Base-by-base conservation (phyloP, 176 grass and related monocot genomes). In the Eleusine indica region DNA sequence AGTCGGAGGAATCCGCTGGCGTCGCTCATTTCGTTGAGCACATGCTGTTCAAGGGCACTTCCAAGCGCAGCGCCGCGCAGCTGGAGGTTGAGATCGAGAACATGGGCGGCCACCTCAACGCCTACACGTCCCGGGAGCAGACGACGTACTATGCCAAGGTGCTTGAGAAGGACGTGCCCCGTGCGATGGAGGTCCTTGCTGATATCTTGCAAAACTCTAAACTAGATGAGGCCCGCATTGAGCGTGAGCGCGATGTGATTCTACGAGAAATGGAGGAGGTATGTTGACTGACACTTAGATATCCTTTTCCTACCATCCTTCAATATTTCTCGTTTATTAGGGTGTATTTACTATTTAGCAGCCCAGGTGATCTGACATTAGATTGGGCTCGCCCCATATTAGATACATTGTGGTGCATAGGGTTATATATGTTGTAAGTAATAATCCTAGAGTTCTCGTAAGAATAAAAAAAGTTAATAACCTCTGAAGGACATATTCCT, bases 1-100 rank as follows among this genome's bases (percentile, higher is more conserved):
- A 99, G 86, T 53, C 73, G 38, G 93, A 99, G 40, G 70, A 89
- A 38, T 84, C 89, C 2, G 89, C 87, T n/a, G 96, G 96, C 75
- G 92, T 94, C n/a, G 96, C 96, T n/a, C 96, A 99, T 75, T 99
- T 99, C 84, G 58, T 99, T 9, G 96, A 99, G 91, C 96, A 99
- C 86, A 99, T 99, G 96, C 89, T 99, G 51, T 99, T 99, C 86
- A 99, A 96, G 80, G 96, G 96, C 38, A 99, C 96, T 2, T 89
- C 80, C 10, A 77, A 68, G 5, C 93, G 93, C 47, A 86, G 87
- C 21, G 89, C 91, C 0, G 84, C 74, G 9, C 93, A 94, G 48
- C 87, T 99, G 44, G 96, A 99, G 87, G 84, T 91, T 89, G 96
- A 99, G 89, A 96, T 99, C 81, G 96, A 96, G 89, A 77, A 99